Percentiles rank a stretch among this genome's conserved stretches.
These are phyloP conservation scores for Neurospora crassa DNA, from an alignment of 2,329 filamentous ascomycete species.

Conservation along the genomic window DNA sequence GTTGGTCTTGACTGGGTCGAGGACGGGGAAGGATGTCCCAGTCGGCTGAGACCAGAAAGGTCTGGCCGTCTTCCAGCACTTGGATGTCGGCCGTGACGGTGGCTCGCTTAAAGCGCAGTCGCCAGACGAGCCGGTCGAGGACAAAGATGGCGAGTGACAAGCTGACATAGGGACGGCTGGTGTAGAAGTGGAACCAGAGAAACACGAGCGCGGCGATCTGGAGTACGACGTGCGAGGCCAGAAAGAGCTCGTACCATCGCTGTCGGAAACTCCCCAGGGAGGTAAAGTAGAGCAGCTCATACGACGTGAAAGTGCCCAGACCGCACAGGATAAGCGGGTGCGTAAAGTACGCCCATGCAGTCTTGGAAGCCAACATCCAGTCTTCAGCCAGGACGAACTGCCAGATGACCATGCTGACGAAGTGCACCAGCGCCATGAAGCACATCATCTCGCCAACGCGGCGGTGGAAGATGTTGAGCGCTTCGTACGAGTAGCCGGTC, in stretches of 20 bases:
- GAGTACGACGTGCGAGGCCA: constrained; percentile 47
- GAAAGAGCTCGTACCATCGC: constrained; percentile 53
- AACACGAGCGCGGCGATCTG: constrained; percentile 45
- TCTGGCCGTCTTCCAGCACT: constrained; percentile 47
- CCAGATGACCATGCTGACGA: constrained; percentile 45
- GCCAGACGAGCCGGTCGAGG: constrained; percentile 47
- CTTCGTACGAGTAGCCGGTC: constrained; percentile 56
- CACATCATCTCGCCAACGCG: constrained; percentile 53
- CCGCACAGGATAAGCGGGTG: constrained; percentile 44
- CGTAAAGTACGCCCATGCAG: constrained; percentile 39
- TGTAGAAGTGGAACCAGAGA: constrained; percentile 50
- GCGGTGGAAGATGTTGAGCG: constrained; percentile 56
- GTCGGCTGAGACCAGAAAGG: constrained; percentile 34
- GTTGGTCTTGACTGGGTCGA: background rate
- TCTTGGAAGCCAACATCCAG: constrained; percentile 29
- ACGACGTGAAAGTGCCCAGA: constrained; percentile 43
- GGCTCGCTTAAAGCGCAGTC: constrained; percentile 41
- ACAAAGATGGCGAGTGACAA: constrained; percentile 46
- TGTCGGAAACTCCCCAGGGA: constrained; percentile 50
- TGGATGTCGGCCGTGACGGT: constrained; percentile 38
- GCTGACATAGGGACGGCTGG: constrained; percentile 41
- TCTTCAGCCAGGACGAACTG: constrained; percentile 38
- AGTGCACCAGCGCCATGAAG: constrained; percentile 47
- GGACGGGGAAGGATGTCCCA: constrained; percentile 23
- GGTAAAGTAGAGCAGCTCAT: constrained; percentile 53